Evolutionary conservation across 2,329 filamentous ascomycete species (phyloP), one percentile per base, ranked within the genome.

Genomic region (Diaporthe humulicola): DNA sequence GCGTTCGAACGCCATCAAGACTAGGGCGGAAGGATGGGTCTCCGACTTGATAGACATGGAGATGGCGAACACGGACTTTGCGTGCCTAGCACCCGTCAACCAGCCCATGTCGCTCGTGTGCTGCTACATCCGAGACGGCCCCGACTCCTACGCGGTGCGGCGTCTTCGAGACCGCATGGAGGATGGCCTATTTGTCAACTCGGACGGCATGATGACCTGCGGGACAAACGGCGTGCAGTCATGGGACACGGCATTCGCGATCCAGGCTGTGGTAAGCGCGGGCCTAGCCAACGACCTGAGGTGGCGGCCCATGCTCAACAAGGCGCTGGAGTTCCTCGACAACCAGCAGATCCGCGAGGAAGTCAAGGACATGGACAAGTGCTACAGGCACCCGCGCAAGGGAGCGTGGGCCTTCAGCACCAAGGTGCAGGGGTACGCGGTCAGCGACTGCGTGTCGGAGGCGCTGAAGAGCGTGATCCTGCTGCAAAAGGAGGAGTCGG

Each of bases 171-270:
- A 98, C 79, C 91, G 95, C 4, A 84, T 98, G 17, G 89, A 94
- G 57, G 97, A 99, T 80, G 97, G 93, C 76, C 84, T 99, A 40
- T 99, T 97, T 96, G 88, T 99, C 67, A 98, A 97, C 77, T 84
- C 92, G 45, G 96, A 98, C 81, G 97, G 97, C 8, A 95, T 99
- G 94, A 88, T 98, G 64, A 93, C 93, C 84, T 98, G 98, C 79
- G 97, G 97, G 50, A 99, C 97, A 12, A 98, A 99, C 79, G 97
- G 97, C n/a, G 96, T 98, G 1, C 97, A 99, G 83, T 94, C 92
- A 77, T 99, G 97, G 97, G 97, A 99, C 81, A 99, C 97, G 0
- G 90, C 95, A 0, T 98, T 98, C 81, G 86, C 93, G 25, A 95
- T 98, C 45, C 95, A 98, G 83, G 93, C 94, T 0, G 90, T 94